These are phyloP conservation scores for Carex parvula DNA, from an alignment of 176 grass and related monocot species.

Conservation along the genomic window DNA sequence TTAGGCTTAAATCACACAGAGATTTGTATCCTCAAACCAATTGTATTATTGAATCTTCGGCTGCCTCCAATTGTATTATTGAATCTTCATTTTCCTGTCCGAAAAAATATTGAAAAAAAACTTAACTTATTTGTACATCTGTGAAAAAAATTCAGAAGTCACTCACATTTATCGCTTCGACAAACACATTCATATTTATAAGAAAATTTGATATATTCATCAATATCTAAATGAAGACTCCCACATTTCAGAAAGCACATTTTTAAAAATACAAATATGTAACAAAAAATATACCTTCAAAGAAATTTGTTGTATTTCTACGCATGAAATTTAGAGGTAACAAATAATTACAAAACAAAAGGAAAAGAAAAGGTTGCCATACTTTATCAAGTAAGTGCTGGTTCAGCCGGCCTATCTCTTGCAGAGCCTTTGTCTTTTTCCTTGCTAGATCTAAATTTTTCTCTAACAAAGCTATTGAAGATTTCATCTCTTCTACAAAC, in stretches of 20 bases:
- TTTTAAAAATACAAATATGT: too few relatives aligned
- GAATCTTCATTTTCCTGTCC: constrained; percentile 85
- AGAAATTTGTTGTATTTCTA: too few relatives aligned
- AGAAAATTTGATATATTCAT: constrained; percentile 20
- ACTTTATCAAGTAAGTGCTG: constrained; percentile 55
- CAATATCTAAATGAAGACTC: background rate
- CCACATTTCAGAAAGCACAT: constrained; percentile 12
- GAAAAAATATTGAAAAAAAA: background rate
- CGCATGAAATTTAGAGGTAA: too few relatives aligned
- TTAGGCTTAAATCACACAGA: too few relatives aligned
- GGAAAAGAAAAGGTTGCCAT: too few relatives aligned
- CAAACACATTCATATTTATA: constrained; percentile 14
- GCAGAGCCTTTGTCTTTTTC: constrained; percentile 76
- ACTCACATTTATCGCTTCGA: background rate
- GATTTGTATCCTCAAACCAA: too few relatives aligned
- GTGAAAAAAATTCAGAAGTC: background rate
- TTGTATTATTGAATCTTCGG: too few relatives aligned
- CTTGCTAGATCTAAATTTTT: constrained; percentile 39
- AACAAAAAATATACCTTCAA: too few relatives aligned
- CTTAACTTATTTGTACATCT: background rate
- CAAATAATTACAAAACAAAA: too few relatives aligned
- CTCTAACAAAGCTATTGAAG: constrained; percentile 40
- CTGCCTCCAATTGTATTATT: constrained; percentile 64
- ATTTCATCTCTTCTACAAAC: constrained; percentile 64
- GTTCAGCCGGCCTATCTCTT: constrained; percentile 77